Percentiles rank a stretch among this genome's conserved stretches.
Conservation (phyloP, 2,329 filamentous ascomycete genomes). For the Verticillium tricorpus region DNA sequence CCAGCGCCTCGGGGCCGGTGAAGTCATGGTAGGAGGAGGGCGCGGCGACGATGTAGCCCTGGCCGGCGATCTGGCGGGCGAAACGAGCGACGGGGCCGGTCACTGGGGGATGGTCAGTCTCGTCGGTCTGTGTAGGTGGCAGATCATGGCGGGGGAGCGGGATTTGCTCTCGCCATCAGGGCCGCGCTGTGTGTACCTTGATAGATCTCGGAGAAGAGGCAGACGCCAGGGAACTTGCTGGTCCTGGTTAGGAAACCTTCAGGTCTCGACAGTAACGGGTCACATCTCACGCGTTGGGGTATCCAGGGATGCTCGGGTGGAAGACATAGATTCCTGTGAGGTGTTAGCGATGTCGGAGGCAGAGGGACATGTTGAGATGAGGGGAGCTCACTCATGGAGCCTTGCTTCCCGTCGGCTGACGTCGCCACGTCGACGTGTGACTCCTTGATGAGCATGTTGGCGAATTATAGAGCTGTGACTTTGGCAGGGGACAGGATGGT, state of each 20-base stretch:
- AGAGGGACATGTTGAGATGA: neutral
- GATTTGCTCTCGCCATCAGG: slow-evolving; percentile 5
- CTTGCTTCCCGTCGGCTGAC: slow-evolving; percentile 47
- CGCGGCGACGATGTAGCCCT: slow-evolving; percentile 89
- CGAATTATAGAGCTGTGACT: no score
- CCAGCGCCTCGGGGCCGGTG: slow-evolving; percentile 73
- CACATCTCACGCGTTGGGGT: slow-evolving; percentile 69
- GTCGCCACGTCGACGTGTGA: slow-evolving; percentile 46
- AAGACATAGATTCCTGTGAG: slow-evolving; percentile 77
- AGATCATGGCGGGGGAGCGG: neutral
- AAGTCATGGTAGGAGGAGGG: slow-evolving; percentile 94
- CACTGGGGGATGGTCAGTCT: slow-evolving; percentile 45
- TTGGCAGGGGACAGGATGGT: no score
- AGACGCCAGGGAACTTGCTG: slow-evolving; percentile 75
- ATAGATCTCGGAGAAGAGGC: slow-evolving; percentile 91
- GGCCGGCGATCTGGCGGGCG: slow-evolving; percentile 83
- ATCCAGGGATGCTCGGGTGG: slow-evolving; percentile 78
- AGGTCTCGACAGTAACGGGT: neutral
- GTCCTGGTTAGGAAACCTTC: slow-evolving; percentile 3
- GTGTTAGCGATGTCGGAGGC: neutral
- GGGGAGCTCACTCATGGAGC: slow-evolving; percentile 43
- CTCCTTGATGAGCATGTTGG: slow-evolving; percentile 49
- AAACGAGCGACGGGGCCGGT: slow-evolving; percentile 88
- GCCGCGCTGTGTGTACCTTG: slow-evolving; percentile 60
- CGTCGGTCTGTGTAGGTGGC: no score